Evolutionary conservation across 306 rosid species (phyloP).

Genomic region (Rosa persica): DNA sequence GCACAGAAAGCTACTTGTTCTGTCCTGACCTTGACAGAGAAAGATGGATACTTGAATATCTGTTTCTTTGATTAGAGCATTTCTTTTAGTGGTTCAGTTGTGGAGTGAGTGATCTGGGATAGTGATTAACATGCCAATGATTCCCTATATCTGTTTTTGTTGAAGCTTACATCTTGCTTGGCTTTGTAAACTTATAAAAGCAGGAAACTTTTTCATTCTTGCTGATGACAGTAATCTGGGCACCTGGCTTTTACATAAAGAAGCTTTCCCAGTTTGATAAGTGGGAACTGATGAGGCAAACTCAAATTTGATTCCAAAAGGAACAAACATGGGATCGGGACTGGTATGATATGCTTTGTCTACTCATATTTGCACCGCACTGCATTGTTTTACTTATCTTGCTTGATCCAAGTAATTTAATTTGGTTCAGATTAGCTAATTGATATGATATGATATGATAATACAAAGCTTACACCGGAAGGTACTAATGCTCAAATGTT

Average conservation of each 20-base stretch:
- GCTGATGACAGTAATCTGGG: slow-evolving; percentile 14
- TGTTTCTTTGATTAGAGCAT: not conserved
- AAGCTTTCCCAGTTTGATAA: slow-evolving; percentile 24
- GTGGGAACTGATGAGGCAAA: slow-evolving; percentile 21
- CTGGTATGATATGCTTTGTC: slow-evolving; percentile 30
- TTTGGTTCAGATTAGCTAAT: slow-evolving; percentile 6
- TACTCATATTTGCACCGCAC: slow-evolving; percentile 13
- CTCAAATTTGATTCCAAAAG: slow-evolving; percentile 2
- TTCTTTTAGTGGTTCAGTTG: not conserved
- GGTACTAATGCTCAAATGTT: not conserved
- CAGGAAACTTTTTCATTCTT: slow-evolving; percentile 9
- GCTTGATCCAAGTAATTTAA: slow-evolving; percentile 6
- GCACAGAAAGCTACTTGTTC: not conserved
- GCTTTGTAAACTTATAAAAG: not conserved
- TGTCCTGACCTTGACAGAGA: not conserved
- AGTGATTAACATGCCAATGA: not conserved
- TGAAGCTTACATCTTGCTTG: slow-evolving; percentile 22
- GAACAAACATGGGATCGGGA: slow-evolving; percentile 13
- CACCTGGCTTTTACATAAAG: slow-evolving; percentile 18
- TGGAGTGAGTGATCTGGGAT: not conserved
- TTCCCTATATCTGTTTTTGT: not conserved
- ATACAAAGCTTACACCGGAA: not conserved
- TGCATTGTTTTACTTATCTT: slow-evolving; percentile 4
- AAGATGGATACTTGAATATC: not conserved
- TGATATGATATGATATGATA: slow-evolving; percentile 9